Evolutionary conservation across 441 rosid species (phyloP).

Genomic region (Gossypium schwendimanii): DNA sequence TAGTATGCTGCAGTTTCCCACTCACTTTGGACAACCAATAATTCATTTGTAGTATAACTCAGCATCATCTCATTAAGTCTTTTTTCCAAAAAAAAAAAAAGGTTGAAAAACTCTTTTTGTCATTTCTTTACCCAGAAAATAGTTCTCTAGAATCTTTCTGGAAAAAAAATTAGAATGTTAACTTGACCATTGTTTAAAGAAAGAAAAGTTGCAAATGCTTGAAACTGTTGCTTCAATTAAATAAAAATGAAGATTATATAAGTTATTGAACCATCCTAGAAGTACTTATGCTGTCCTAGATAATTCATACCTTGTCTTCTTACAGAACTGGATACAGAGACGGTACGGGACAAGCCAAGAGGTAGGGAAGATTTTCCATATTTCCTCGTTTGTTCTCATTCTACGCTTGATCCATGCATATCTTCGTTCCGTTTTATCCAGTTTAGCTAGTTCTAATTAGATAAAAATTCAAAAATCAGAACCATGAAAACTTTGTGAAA

Average conservation of each 20-base stretch:
- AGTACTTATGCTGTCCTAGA: not conserved
- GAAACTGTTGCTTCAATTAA: not conserved
- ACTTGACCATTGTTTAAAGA: not conserved
- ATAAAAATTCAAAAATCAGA: constrained; percentile 15
- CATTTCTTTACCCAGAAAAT: constrained; percentile 5
- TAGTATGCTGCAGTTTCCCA: not conserved
- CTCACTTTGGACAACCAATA: not conserved
- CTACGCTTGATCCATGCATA: constrained; percentile 99
- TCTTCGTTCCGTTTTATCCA: constrained; percentile 94
- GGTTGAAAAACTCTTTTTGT: not conserved
- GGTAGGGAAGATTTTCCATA: constrained; percentile 91
- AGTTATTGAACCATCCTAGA: constrained; percentile 8
- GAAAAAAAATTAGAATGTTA: not conserved
- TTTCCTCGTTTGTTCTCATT: constrained; percentile 93
- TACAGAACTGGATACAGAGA: constrained; percentile 90
- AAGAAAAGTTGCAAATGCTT: not conserved
- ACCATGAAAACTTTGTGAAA: constrained; percentile 5
- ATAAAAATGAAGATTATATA: not conserved
- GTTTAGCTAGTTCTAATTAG: constrained; percentile 79
- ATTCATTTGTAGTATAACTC: not conserved
- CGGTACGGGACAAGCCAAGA: constrained; percentile 98
- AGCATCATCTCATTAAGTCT: not conserved
- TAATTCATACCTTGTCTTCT: constrained; percentile 69
- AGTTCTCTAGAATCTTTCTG: not conserved
- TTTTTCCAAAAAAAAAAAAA: not conserved